Conservation (phyloP, 1,284 basidiomycete species). For the Gymnopus androsaceus region DNA sequence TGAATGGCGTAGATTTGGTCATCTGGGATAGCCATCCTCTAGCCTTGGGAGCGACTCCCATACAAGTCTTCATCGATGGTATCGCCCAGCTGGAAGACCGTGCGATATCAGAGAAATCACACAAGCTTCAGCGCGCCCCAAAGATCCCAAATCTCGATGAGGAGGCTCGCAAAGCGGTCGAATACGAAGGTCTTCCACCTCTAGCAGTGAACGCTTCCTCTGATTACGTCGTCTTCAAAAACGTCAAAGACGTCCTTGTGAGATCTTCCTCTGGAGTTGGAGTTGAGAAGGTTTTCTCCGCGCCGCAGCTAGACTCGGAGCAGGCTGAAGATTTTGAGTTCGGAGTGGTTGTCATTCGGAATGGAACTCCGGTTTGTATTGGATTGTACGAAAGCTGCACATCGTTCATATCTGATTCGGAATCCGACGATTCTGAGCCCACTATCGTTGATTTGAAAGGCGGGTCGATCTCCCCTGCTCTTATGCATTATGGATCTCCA, state of each 20-base stretch:
- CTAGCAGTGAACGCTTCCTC: slow-evolving; percentile 36
- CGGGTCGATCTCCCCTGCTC: slow-evolving; percentile 48
- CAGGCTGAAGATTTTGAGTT: background rate
- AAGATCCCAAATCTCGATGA: slow-evolving; percentile 63
- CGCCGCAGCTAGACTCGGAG: background rate
- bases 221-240: slow-evolving; percentile 42
- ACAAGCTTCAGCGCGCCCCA: slow-evolving; percentile 51
- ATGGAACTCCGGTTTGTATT: background rate
- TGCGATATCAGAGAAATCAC: slow-evolving; percentile 48
- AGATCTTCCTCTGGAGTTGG: slow-evolving; percentile 5
- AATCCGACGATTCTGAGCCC: slow-evolving; percentile 14
- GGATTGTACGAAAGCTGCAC: background rate
- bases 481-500: slow-evolving; percentile 59
- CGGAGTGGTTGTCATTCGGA: background rate
- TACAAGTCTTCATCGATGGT: slow-evolving; percentile 71
- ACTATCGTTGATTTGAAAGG: slow-evolving; percentile 41
- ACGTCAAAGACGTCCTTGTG: slow-evolving; percentile 34
- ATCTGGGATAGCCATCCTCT: slow-evolving; percentile 90
- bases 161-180: slow-evolving; percentile 54
- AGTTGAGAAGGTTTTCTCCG: background rate
- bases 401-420: background rate
- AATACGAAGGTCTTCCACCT: slow-evolving; percentile 68
- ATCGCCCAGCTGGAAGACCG: slow-evolving; percentile 51
- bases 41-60: slow-evolving; percentile 69
- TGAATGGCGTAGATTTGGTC: slow-evolving; percentile 61